phyloP scores from a whole-genome alignment of 768 basidiomycete genomes.

The Tephrocybe rancida region DNA sequence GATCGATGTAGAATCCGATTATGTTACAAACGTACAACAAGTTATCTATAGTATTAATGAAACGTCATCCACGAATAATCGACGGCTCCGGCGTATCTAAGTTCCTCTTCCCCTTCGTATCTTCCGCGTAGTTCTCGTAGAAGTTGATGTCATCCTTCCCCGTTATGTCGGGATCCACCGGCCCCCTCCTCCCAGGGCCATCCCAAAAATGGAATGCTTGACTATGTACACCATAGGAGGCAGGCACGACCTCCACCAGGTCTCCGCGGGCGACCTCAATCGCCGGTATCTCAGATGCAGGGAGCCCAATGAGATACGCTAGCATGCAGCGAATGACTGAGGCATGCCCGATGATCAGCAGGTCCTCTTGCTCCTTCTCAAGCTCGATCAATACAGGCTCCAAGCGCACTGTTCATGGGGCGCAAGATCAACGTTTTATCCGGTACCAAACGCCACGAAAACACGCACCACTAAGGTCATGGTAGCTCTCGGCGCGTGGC shows the following conservation, averaged over 20 bases:
- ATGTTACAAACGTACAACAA: background rate
- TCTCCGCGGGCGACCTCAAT: constrained; percentile 98
- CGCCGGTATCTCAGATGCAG: constrained; percentile 94
- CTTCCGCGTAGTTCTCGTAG: constrained; percentile 88
- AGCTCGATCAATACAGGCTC: constrained; percentile 92
- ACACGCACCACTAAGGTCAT: constrained; percentile 82
- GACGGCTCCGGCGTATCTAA: constrained; percentile 19
- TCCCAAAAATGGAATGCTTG: constrained; percentile 94
- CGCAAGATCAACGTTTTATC: background rate
- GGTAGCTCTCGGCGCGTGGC: constrained; percentile 95
- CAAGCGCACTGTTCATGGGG: constrained; percentile 69
- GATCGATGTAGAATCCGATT: too few species aligned
- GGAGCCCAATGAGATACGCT: constrained; percentile 90
- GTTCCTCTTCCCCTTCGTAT: constrained; percentile 64
- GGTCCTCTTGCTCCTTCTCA: constrained; percentile 91
- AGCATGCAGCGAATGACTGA: constrained; percentile 97
- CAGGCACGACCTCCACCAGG: constrained; percentile 89
- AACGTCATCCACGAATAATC: background rate
- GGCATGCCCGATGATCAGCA: constrained; percentile 95
- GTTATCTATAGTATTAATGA: background rate
- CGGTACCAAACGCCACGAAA: background rate
- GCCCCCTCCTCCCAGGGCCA: constrained; percentile 68
- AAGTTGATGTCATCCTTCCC: constrained; percentile 71
- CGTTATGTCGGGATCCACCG: constrained; percentile 30
- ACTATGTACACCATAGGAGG: constrained; percentile 87